A percentile compares a stretch with the other conserved stretches of the same genome.
Evolutionary conservation across 2,329 filamentous ascomycete genomes (phyloP).

Genomic region (Cadophora sp.): DNA sequence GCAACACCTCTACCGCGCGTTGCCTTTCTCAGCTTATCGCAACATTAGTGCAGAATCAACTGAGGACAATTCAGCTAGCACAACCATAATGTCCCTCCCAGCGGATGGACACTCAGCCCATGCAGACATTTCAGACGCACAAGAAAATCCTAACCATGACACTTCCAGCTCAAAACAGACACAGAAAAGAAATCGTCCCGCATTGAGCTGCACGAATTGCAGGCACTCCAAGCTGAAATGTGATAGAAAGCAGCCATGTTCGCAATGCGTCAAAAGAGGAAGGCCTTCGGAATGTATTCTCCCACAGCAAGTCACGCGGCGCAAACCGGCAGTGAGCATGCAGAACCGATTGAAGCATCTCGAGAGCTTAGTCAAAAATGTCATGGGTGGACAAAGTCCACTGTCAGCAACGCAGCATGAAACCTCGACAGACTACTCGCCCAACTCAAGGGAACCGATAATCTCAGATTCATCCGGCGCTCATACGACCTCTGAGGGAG

Average conservation of each 20-base stretch:
- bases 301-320: constrained; percentile 53
- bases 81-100: background rate
- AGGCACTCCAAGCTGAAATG: constrained; percentile 51
- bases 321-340: constrained; percentile 54
- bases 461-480: background rate
- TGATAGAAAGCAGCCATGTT: constrained; percentile 58
- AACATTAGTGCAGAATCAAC: background rate
- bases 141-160: background rate
- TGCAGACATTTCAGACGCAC: background rate
- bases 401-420: background rate
- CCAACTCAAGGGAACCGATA: background rate
- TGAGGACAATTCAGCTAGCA: background rate
- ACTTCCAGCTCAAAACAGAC: background rate
- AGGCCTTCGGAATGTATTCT: constrained; percentile 55
- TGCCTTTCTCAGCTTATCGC: background rate
- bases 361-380: constrained; percentile 62
- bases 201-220: constrained; percentile 34
- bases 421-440: background rate
- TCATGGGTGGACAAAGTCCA: constrained; percentile 48
- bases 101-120: background rate
- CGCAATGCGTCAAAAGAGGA: constrained; percentile 58
- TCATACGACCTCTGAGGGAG: background rate
- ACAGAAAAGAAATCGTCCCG: constrained; percentile 31
- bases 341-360: constrained; percentile 60
- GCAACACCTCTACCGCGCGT: background rate